phyloP scores from a whole-genome alignment of 2,329 filamentous ascomycete genomes.

The Dissoconium aciculare region DNA sequence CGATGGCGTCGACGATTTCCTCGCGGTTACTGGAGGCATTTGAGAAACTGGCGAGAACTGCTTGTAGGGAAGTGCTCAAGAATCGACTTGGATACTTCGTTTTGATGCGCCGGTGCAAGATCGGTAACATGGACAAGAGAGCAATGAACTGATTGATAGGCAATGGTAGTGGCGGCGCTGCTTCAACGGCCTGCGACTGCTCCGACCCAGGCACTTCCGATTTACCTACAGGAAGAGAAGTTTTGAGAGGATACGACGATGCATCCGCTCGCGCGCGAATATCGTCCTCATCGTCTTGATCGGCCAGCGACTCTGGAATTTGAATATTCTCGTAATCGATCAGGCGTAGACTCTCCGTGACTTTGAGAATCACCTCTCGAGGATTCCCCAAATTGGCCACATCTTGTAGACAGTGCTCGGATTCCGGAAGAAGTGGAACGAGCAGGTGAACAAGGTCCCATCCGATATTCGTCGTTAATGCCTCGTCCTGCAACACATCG shows the following conservation, averaged over 20 bases:
- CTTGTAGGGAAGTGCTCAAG: conserved; percentile 59
- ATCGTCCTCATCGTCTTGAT: conserved; percentile 27
- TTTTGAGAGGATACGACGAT: conserved; percentile 18
- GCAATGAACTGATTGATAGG: conserved; percentile 47
- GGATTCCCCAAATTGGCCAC: conserved; percentile 67
- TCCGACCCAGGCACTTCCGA: too few species aligned
- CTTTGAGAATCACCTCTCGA: conserved; percentile 65
- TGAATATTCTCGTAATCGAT: conserved; percentile 45
- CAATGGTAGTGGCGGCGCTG: conserved; percentile 24
- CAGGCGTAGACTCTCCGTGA: conserved; percentile 55
- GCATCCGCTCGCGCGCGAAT: conserved; percentile 12
- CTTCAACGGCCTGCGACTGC: conserved; percentile 19
- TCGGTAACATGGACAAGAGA: conserved; percentile 55
- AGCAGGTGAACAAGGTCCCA: conserved; percentile 73
- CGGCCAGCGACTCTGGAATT: conserved; percentile 49
- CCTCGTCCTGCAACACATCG: conserved; percentile 51
- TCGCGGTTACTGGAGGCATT: conserved; percentile 39
- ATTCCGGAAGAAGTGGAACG: conserved; percentile 47
- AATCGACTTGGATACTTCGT: conserved; percentile 68
- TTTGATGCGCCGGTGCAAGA: conserved; percentile 58
- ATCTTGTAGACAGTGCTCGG: conserved; percentile 56
- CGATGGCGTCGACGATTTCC: conserved; percentile 53
- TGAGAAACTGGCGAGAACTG: conserved; percentile 53
- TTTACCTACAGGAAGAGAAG: conserved; percentile 11
- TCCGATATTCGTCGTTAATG: conserved; percentile 60